Base-by-base conservation (phyloP, 805 yeast species). In the Saccharomycopsis vini region DNA sequence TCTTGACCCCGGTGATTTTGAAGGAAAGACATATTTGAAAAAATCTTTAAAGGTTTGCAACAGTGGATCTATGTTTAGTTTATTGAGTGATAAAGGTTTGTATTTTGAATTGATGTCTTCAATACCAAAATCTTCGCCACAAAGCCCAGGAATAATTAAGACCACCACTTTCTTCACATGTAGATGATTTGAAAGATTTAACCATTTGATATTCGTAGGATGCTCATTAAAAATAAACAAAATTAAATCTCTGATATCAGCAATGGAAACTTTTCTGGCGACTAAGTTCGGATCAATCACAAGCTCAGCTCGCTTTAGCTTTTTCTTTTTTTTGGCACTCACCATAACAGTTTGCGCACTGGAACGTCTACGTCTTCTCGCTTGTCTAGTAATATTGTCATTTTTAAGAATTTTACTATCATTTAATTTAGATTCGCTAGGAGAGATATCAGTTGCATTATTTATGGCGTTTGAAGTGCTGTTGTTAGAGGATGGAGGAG, bases 1-100 rank as follows among this genome's bases (percentile, higher is more conserved):
- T 50, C 71, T 72, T 3, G 77, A 71, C 0, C 95, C 95, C 0
- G 95, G 94, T 4, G 79, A 67, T 22, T 60, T 55, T 2, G 81
- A 61, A 0, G 81, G 81, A 39, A 78, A 58, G 10, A 68, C 54
- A 24, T 62, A 52, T 0, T 59, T 54, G 52, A 79, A 81, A 2
- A 59, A 56, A 0, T 60, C 49, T 3, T 59, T 44, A 40, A 77
- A 59, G 40, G 66, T 64, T 16, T 40, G 21, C 20, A 50, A 30
- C 6, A 9, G 19, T 15, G 35, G n/a, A 16, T 34, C 16, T n/a
- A 10, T 16, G 12, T 46, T 43, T 1, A 46, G 42, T 26, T 49
- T 38, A 19, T 18, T n/a, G 22, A 43, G 19, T 13, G 43, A 40
- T 2, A 44, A 40, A 4, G 50, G 32, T 31, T 43, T 50, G 26